Base-by-base conservation (phyloP, 208 protist species). In the Trypanosoma boissoni region DNA sequence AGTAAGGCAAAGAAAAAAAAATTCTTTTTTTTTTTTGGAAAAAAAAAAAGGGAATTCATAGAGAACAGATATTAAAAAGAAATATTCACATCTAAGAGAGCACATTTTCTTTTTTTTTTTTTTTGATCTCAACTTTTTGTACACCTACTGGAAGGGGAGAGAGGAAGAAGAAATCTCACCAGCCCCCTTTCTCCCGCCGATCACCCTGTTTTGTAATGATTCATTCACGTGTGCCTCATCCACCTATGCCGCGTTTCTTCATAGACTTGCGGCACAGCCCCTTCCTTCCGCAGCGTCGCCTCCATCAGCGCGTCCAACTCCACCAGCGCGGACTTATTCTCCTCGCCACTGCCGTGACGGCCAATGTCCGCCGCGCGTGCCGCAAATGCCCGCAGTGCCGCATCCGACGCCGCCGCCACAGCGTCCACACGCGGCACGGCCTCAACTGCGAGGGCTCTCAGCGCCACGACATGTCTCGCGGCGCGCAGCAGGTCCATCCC, bases 321-420 rank as follows among this genome's bases (percentile, higher is more conserved):
- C 23, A 56, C 50, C 9, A 28, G 28, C 9, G 50, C 50, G n/a
- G 10, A 18, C n/a, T 23, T 20, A 5, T 28, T 8, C 29, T 28
- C 50, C 27, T 56, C 9, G 20, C 34, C 50, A 9, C 34, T 23
- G 20, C 14, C 50, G 18, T 21, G 5, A 23, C 7, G 9, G 24
- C 34, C 23, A 12, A 39, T 42, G 21, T 23, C 12, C 12, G 58
- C 48, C 10, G 42, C 55, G 16, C 76, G 76, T 52, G 71, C 68
- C 0, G 64, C 44, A 48, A 87, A 57, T 16, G 67, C 76, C 1
- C 74, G 52, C 34, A 71, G 56, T 6, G 65, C 68, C 0, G 76
- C 58, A 42, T 80, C 69, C 29, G 64, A 21, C 21, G 64, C 64
- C 27, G 58, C 36, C 10, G 27, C 10, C 5, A 75, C 26, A 28